phyloP scores from a whole-genome alignment of 1,284 basidiomycete species.

The Microbotryomycetes sp. region DNA sequence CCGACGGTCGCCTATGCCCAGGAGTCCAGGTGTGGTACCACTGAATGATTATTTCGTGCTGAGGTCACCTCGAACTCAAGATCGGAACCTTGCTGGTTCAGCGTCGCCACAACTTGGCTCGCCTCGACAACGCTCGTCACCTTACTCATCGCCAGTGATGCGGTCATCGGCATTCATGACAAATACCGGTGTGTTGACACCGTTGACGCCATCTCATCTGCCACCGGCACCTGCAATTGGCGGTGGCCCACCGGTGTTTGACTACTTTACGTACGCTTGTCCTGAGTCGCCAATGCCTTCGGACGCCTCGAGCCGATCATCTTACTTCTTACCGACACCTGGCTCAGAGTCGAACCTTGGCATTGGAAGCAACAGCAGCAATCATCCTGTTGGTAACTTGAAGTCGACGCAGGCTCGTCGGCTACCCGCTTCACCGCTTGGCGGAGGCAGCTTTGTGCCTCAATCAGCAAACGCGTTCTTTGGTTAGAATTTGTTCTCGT shows the following conservation, averaged over 20 bases:
- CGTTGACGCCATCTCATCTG: slow-evolving; percentile 30
- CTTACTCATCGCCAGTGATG: neutral
- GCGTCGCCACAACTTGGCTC: neutral
- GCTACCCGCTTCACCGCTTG: slow-evolving; percentile 15
- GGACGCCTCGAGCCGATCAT: neutral
- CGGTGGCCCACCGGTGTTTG: slow-evolving; percentile 9
- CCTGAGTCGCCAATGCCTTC: slow-evolving; percentile 15
- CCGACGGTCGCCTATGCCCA: neutral
- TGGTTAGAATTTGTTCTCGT: too few relatives aligned
- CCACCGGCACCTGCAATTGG: slow-evolving; percentile 23
- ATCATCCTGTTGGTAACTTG: neutral
- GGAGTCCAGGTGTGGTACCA: neutral
- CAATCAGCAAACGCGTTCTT: slow-evolving; percentile 17
- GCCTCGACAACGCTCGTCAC: neutral
- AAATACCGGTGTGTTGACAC: slow-evolving; percentile 24
- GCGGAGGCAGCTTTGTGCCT: slow-evolving; percentile 1
- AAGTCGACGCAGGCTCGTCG: neutral
- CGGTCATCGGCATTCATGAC: slow-evolving; percentile 26
- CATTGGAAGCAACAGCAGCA: neutral
- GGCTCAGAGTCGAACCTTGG: slow-evolving; percentile 3
- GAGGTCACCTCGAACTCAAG: neutral
- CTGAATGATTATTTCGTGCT: neutral
- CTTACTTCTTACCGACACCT: slow-evolving; percentile 12
- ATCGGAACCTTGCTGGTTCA: neutral
- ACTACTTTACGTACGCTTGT: slow-evolving; percentile 11